A percentile compares a stretch with the other conserved stretches of the same genome.
Evolutionary conservation across 768 basidiomycete genomes (phyloP).

Genomic region (Suillus luteus): DNA sequence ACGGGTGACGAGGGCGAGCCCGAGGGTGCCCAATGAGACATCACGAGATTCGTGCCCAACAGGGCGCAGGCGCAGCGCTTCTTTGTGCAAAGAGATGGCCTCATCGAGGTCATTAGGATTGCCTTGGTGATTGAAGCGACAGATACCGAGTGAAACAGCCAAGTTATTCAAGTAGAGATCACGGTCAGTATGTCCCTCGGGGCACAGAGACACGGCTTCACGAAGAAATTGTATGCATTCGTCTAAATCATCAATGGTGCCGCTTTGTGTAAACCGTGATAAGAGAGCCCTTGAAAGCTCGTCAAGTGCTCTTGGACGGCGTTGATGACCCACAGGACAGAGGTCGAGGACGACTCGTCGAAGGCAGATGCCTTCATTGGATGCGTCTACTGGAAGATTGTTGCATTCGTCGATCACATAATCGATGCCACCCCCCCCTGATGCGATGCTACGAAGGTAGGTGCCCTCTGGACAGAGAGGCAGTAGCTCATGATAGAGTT

Average conservation of each 20-base stretch:
- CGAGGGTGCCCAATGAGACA: not conserved
- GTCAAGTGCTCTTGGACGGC: not conserved
- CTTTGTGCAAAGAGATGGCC: not conserved
- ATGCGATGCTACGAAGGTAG: not conserved
- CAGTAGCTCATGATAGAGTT: too few species aligned
- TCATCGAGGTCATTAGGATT: not conserved
- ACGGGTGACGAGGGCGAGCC: not conserved
- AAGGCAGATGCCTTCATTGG: not conserved
- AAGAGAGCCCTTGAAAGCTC: rapidly evolving
- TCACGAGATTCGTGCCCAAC: not conserved
- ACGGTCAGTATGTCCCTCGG: not conserved
- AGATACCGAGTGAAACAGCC: not conserved
- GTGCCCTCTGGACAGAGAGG: not conserved
- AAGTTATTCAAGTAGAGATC: not conserved
- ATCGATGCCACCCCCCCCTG: not conserved
- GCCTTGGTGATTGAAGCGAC: not conserved
- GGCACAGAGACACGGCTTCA: not conserved
- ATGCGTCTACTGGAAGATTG: not conserved
- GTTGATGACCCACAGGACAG: not conserved
- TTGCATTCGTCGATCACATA: not conserved
- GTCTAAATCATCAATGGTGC: not conserved
- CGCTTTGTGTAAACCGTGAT: not conserved
- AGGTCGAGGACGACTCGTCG: not conserved
- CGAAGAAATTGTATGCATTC: not conserved
- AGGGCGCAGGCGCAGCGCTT: not conserved